Evolutionary conservation across 306 rosid genomes (phyloP).

Genomic region (Hippophae tibetana): DNA sequence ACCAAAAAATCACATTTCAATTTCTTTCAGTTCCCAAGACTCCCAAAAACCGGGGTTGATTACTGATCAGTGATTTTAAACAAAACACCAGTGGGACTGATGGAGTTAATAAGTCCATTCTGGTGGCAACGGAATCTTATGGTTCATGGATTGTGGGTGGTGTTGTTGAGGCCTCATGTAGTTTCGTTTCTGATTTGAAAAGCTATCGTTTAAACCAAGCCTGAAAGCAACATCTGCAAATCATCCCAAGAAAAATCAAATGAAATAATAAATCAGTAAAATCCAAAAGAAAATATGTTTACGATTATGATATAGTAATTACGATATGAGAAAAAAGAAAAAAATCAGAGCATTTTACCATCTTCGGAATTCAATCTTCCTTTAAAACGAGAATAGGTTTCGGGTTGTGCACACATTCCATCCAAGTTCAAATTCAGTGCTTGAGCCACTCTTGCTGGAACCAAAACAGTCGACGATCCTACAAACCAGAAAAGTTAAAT

Average conservation of each 20-base stretch:
- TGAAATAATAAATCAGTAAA: not conserved
- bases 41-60: too few relatives aligned
- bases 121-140: constrained; percentile 56
- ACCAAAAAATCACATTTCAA: too few relatives aligned
- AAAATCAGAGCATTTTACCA: constrained; percentile 22
- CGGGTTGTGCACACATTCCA: constrained; percentile 25
- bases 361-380: constrained; percentile 18
- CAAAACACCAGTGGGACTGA: not conserved
- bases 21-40: too few relatives aligned
- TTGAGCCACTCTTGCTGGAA: constrained; percentile 60
- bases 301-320: not conserved
- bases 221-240: constrained; percentile 19
- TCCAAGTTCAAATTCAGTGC: constrained; percentile 50
- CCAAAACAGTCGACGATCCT: constrained; percentile 47
- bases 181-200: constrained; percentile 26
- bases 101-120: constrained; percentile 62
- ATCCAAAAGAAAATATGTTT: not conserved
- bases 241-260: not conserved
- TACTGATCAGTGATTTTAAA: too few relatives aligned
- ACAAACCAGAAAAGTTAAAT: not conserved
- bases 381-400: constrained; percentile 24
- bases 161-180: constrained; percentile 12
- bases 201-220: constrained; percentile 3
- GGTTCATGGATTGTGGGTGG: constrained; percentile 24
- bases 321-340: too few relatives aligned